Conservation (phyloP, 2,329 filamentous ascomycete genomes). For the Penicillium janthinellum region DNA sequence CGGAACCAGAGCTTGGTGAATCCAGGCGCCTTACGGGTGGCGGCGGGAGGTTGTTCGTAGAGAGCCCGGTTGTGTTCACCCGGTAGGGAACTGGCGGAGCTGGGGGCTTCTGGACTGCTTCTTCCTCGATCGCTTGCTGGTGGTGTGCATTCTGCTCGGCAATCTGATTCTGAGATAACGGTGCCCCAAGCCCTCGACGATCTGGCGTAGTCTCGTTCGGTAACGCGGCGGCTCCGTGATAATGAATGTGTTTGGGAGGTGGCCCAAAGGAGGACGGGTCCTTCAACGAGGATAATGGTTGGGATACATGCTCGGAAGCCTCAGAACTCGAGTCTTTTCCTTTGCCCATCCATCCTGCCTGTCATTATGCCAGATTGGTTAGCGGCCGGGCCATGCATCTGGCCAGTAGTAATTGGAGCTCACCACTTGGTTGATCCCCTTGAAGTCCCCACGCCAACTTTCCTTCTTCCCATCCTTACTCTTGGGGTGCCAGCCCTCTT, state of each 20-base stretch:
- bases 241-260: slow-evolving; percentile 68
- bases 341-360: slow-evolving; percentile 63
- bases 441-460: slow-evolving; percentile 59
- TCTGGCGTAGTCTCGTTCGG: slow-evolving; percentile 50
- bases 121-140: slow-evolving; percentile 35
- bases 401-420: slow-evolving; percentile 21
- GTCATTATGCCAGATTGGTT: slow-evolving; percentile 11
- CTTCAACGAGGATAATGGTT: slow-evolving; percentile 69
- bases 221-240: slow-evolving; percentile 49
- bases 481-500: slow-evolving; percentile 58
- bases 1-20: slow-evolving; percentile 30
- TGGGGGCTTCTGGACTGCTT: slow-evolving; percentile 38
- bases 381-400: slow-evolving; percentile 13
- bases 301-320: slow-evolving; percentile 54
- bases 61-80: slow-evolving; percentile 69
- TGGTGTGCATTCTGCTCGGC: slow-evolving; percentile 33
- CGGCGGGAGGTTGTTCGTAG: slow-evolving; percentile 68
- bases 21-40: slow-evolving; percentile 61
- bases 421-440: slow-evolving; percentile 60
- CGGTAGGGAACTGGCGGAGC: slow-evolving; percentile 67
- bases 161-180: slow-evolving; percentile 44
- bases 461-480: slow-evolving; percentile 55
- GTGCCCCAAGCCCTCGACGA: slow-evolving; percentile 46
- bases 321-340: slow-evolving; percentile 51
- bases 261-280: slow-evolving; percentile 79